phyloP scores from a whole-genome alignment of 495 filamentous ascomycete species.

The Chaetomium tenue region DNA sequence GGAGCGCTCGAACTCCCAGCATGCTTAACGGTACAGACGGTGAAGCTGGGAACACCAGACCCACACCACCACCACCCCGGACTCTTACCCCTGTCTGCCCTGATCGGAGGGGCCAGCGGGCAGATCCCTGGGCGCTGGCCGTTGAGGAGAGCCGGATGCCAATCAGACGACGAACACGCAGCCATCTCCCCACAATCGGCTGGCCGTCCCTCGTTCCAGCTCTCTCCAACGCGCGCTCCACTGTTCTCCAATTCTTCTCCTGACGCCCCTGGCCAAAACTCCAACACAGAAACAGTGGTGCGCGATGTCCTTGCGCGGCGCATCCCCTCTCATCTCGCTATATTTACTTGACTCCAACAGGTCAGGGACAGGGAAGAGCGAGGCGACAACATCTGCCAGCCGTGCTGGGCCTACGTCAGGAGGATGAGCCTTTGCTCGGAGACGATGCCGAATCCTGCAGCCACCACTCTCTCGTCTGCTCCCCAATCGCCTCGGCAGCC shows the following conservation, averaged over 20 bases:
- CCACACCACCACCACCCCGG: conserved; percentile 20
- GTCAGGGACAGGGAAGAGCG: neutral
- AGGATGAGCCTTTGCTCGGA: conserved; percentile 14
- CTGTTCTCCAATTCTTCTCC: conserved; percentile 17
- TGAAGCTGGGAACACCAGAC: conserved; percentile 4
- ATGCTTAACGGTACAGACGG: neutral
- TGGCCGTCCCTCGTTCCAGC: conserved; percentile 32
- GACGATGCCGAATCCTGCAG: conserved; percentile 23
- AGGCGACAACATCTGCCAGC: neutral
- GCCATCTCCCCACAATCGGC: conserved; percentile 23
- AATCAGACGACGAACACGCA: conserved; percentile 17
- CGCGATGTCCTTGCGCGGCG: neutral
- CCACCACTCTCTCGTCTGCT: conserved; percentile 19
- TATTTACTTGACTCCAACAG: neutral
- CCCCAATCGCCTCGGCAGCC: conserved; percentile 27
- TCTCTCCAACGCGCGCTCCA: conserved; percentile 17
- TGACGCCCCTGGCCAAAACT: neutral
- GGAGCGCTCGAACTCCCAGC: neutral
- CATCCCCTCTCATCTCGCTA: conserved; percentile 25
- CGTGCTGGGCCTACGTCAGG: conserved; percentile 7
- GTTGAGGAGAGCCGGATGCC: conserved; percentile 22
- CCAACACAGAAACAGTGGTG: conserved; percentile 16
- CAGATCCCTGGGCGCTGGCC: conserved; percentile 22
- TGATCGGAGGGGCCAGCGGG: conserved; percentile 20
- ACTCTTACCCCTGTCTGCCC: conserved; percentile 23